Conservation (phyloP, 352 stramenopile genomes). For the Albugo candida region DNA sequence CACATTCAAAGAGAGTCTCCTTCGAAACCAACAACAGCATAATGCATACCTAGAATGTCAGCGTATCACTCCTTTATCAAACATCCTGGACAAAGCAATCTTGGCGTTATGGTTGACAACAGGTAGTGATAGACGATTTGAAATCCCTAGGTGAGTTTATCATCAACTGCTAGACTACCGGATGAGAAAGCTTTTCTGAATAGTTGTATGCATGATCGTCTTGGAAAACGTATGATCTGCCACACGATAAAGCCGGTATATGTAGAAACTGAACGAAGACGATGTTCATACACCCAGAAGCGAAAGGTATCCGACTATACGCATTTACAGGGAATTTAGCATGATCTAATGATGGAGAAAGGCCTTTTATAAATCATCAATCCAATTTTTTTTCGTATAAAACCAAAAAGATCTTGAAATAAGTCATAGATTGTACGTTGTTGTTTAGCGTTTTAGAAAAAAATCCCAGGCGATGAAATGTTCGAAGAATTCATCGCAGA, state of each 20-base stretch:
- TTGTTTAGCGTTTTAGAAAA: too few species aligned
- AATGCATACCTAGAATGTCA: slow-evolving; percentile 45
- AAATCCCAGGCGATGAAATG: too few species aligned
- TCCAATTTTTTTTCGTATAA: too few species aligned
- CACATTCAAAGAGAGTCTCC: slow-evolving; percentile 20
- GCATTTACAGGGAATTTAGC: slow-evolving; percentile 21
- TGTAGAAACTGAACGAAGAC: slow-evolving; percentile 19
- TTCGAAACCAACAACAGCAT: slow-evolving; percentile 25
- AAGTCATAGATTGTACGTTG: too few species aligned
- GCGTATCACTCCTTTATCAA: slow-evolving; percentile 10
- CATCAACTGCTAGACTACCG: slow-evolving; percentile 30
- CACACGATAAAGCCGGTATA: neutral
- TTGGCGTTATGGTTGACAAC: neutral
- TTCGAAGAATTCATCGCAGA: slow-evolving; percentile 26
- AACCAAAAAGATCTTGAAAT: too few species aligned
- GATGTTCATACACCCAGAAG: slow-evolving; percentile 26
- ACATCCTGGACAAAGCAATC: neutral
- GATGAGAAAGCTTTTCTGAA: slow-evolving; percentile 39
- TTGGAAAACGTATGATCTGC: neutral
- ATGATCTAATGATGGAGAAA: too few species aligned
- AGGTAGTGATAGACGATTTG: slow-evolving; percentile 27
- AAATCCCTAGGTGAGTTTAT: slow-evolving; percentile 27
- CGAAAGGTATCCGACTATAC: slow-evolving; percentile 37
- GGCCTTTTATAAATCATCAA: too few species aligned
- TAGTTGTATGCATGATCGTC: slow-evolving; percentile 24